Base-by-base conservation (phyloP, 495 filamentous ascomycete genomes). In the Chaetomium cochliodes region DNA sequence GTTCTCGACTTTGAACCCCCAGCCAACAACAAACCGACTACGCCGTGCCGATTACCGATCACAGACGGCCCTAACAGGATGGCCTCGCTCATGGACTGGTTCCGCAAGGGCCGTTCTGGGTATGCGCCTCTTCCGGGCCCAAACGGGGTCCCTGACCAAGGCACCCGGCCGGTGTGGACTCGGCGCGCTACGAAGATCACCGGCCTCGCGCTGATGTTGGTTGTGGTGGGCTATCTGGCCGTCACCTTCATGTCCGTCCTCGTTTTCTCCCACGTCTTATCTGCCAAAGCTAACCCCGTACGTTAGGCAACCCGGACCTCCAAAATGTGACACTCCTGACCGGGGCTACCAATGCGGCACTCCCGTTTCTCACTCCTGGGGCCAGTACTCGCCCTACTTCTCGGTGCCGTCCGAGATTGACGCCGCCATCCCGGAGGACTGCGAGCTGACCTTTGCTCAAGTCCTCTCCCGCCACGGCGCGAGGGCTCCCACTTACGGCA, bases 341-440 rank as follows among this genome's bases (percentile, higher is more conserved):
- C 68, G 74, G 56, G 91, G 90, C 30, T 92, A 87, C 72, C 84
- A 86, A 65, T 81, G 78, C 52, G 60, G 64, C 53, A 60, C 65
- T 7, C 42, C 80, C 18, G 78, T 88, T 50, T 84, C 90, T 5
- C 91, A 89, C 64, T 83, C 76, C 63, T 96, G 91, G 92, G 92
- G 92, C 59, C 90, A 92, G 70, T 94, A 96, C 75, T 90, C 90
- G 23, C 91, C 92, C 16, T 92, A 85, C 74, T 96, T 89, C 78
- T 81, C 85, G 0, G 85, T 92, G 3, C 82, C 86, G 26, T 89
- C 90, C 0, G 73, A 84, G 8, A 81, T 91, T 49, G 78, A 84
- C 5, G 64, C 80, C 2, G 73, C 77, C 0, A 69, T 89, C 5
- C 91, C 91, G 1, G 44, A 77, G 3, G 76, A 77, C 28, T 96